Base-by-base conservation (phyloP, 352 stramenopile species). In the Pythium myriotylum region DNA sequence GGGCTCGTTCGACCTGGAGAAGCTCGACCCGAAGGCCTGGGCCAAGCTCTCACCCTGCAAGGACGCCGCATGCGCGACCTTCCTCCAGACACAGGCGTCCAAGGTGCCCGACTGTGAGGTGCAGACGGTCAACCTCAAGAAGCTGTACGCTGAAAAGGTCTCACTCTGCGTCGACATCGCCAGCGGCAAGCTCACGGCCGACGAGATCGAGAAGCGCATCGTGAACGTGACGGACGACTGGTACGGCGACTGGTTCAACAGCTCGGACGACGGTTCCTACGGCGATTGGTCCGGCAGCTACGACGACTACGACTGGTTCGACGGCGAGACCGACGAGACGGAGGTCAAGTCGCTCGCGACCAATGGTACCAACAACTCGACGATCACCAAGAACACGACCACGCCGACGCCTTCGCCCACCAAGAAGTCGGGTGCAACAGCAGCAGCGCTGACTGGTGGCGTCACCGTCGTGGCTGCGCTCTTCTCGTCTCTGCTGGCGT, bases 41-140 rank as follows among this genome's bases (percentile, higher is more conserved):
- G 49, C 49, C 49, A 59, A 59, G n/a, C 23, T 35, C 35, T 49
- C 35, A 9, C 51, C 37, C 9, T 58, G 51, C 51, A 58, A 58
- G 37, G 51, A 50, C 17, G 24, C 35, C 1, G 40, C 22, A 5
- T 59, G 51, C 51, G 16, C 39, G 22, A 19, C 22, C 4, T 59
- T 50, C 37, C 51, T 59, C 35, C 46, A 49, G 17, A 14, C 27
- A 1, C 40, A 50, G 16, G 40, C 51, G 3, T 20, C 14, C 17
- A 49, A 50, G 17, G 51, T 59, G 23, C 51, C 51, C 20, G 51
- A 50, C 51, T 59, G 51, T n/a, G 51, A 59, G 2, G 2, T 40
- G 37, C 35, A 48, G 17, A 24, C 2, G 1, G 14, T 49, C 37
- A 41, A 39, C 39, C 23, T 59, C 22, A 59, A 59, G 24, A 32